Evolutionary conservation across 2,329 filamentous ascomycete species (phyloP).

Genomic region (Aureobasidium sp.): DNA sequence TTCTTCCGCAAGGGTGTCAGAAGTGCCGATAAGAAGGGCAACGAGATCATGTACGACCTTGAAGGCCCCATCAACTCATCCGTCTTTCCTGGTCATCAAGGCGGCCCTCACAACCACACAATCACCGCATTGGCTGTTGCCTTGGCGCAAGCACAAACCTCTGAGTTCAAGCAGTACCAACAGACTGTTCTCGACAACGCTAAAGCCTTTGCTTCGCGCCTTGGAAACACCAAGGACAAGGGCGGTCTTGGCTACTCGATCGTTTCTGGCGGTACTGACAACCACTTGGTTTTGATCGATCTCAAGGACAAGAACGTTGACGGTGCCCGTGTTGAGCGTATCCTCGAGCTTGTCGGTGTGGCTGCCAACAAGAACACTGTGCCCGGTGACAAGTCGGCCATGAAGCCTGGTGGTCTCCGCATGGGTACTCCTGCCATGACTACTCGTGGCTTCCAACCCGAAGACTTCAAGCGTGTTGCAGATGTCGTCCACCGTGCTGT

Average conservation of each 20-base stretch:
- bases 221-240: constrained; percentile 56
- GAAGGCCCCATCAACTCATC: constrained; percentile 98
- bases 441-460: constrained; percentile 79
- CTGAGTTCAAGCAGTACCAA: constrained; percentile 93
- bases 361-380: constrained; percentile 99
- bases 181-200: constrained; percentile 87
- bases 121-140: constrained; percentile 95
- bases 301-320: constrained; percentile 83
- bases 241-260: constrained; percentile 72
- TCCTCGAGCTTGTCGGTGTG: constrained; percentile 77
- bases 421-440: constrained; percentile 98
- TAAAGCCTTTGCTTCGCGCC: constrained; percentile 64
- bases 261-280: constrained; percentile 91
- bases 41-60: constrained; percentile 79
- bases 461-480: constrained; percentile 44
- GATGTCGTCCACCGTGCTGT: constrained; percentile 41
- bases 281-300: constrained; percentile 93
- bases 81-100: constrained; percentile 98
- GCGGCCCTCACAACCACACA: constrained; percentile 98
- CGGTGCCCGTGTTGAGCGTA: constrained; percentile 50
- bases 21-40: constrained; percentile 81
- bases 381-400: constrained; percentile 85
- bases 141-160: constrained; percentile 81
- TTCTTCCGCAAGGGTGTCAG: constrained; percentile 98
- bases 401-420: constrained; percentile 85